These are phyloP conservation scores for Blastocrithidia nonstop DNA, from an alignment of 208 protist species.

Conservation along the genomic window DNA sequence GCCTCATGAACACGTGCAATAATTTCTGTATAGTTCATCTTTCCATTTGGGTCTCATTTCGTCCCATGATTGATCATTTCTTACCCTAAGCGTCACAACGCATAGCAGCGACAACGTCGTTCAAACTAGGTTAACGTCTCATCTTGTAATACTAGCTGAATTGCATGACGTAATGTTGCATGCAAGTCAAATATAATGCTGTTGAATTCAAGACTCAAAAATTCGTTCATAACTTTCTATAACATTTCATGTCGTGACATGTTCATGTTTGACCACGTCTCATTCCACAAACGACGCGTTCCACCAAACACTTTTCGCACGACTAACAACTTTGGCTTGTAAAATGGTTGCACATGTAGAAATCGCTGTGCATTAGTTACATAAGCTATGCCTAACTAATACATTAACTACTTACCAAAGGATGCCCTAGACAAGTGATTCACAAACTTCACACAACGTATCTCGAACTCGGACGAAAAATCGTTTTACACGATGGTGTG, in stretches of 20 bases:
- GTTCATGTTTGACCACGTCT: constrained; percentile 29
- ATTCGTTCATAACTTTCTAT: constrained; percentile 48
- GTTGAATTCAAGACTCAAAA: constrained; percentile 81
- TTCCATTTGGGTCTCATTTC: constrained; percentile 11
- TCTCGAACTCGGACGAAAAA: constrained; percentile 64
- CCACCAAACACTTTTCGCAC: constrained; percentile 48
- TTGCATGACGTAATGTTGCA: constrained; percentile 34
- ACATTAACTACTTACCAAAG: constrained; percentile 64
- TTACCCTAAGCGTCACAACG: constrained; percentile 67
- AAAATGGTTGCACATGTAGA: constrained; percentile 61
- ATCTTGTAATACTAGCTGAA: constrained; percentile 66
- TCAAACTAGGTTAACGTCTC: constrained; percentile 30
- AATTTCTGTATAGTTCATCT: constrained; percentile 33
- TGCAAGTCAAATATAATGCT: constrained; percentile 53
- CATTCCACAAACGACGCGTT: constrained; percentile 32
- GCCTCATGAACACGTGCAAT: constrained; percentile 75
- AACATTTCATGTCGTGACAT: constrained; percentile 13
- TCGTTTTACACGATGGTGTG: constrained; percentile 52
- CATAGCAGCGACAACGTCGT: constrained; percentile 52
- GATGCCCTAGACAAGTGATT: constrained; percentile 37
- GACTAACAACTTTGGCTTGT: constrained; percentile 54
- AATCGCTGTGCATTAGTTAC: constrained; percentile 63
- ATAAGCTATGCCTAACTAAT: constrained; percentile 65
- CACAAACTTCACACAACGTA: constrained; percentile 49
- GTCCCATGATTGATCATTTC: constrained; percentile 49